Conservation (phyloP, 2,329 filamentous ascomycete genomes). For the Alternaria brassicae region DNA sequence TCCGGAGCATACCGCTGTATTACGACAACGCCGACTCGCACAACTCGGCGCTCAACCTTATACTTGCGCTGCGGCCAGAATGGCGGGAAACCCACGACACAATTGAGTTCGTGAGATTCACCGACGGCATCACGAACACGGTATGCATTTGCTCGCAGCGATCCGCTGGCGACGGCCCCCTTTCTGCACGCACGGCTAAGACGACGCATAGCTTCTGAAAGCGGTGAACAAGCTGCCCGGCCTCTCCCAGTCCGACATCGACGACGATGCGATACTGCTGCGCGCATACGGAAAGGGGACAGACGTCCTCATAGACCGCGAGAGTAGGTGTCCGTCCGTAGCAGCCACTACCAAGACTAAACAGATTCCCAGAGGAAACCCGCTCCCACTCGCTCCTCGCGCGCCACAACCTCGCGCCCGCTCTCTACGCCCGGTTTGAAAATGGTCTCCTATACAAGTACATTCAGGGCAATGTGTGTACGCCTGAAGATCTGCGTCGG, state of each 20-base stretch:
- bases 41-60: constrained; percentile 77
- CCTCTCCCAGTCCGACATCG: constrained; percentile 76
- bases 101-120: constrained; percentile 89
- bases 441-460: constrained; percentile 97
- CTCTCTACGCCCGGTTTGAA: constrained; percentile 87
- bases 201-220: constrained; percentile 65
- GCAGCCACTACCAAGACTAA: constrained; percentile 16
- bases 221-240: constrained; percentile 74
- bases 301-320: constrained; percentile 92
- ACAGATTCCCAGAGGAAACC: constrained; percentile 61
- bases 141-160: constrained; percentile 52
- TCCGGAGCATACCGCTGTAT: constrained; percentile 71
- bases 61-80: constrained; percentile 80
- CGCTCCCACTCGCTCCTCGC: constrained; percentile 84
- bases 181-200: constrained; percentile 15
- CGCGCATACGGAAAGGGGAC: constrained; percentile 95
- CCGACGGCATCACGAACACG: constrained; percentile 98
- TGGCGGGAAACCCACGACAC: constrained; percentile 78
- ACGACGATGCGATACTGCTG: constrained; percentile 84
- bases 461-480: constrained; percentile 80
- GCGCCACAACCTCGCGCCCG: constrained; percentile 80
- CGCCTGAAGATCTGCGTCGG: constrained; percentile 78
- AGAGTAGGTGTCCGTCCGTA: constrained; percentile 66
- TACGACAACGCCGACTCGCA: constrained; percentile 82
- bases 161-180: not conserved